Conservation (phyloP, 148 eudicot species). For the Hydrangea macrophylla region DNA sequence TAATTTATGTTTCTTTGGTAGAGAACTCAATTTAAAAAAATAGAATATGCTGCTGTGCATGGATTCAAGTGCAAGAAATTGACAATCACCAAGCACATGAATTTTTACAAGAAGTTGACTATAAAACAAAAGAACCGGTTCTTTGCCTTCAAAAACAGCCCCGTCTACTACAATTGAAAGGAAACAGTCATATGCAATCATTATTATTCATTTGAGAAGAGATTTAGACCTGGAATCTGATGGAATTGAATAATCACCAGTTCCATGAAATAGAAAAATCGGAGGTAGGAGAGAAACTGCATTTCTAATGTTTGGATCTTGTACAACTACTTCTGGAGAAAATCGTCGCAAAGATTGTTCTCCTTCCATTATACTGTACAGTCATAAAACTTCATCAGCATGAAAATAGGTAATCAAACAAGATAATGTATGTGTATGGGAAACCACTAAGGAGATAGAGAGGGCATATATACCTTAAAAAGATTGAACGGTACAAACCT, state of each 20-base stretch:
- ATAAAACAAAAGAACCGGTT: too few relatives aligned
- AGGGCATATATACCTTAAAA: slow-evolving; percentile 56
- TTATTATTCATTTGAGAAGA: background rate
- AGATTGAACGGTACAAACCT: slow-evolving; percentile 82
- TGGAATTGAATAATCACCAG: slow-evolving; percentile 93
- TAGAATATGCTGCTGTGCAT: too few relatives aligned
- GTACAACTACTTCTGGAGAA: slow-evolving; percentile 85
- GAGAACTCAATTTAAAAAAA: too few relatives aligned
- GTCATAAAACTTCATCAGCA: slow-evolving; percentile 16
- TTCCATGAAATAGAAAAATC: slow-evolving; percentile 77
- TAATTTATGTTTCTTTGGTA: too few relatives aligned
- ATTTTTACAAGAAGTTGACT: too few relatives aligned
- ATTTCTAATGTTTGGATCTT: slow-evolving; percentile 56
- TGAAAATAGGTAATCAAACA: background rate
- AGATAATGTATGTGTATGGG: background rate
- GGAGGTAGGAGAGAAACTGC: slow-evolving; percentile 77
- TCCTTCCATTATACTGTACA: slow-evolving; percentile 88
- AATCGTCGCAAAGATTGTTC: slow-evolving; percentile 62
- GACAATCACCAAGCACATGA: too few relatives aligned
- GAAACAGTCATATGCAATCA: background rate
- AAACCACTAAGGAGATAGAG: background rate
- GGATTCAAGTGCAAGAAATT: too few relatives aligned
- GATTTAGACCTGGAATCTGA: slow-evolving; percentile 64
- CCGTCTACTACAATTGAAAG: background rate
- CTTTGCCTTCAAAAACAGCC: too few relatives aligned